Conservation (phyloP, 257 asterid genomes). For the Avicennia marina region DNA sequence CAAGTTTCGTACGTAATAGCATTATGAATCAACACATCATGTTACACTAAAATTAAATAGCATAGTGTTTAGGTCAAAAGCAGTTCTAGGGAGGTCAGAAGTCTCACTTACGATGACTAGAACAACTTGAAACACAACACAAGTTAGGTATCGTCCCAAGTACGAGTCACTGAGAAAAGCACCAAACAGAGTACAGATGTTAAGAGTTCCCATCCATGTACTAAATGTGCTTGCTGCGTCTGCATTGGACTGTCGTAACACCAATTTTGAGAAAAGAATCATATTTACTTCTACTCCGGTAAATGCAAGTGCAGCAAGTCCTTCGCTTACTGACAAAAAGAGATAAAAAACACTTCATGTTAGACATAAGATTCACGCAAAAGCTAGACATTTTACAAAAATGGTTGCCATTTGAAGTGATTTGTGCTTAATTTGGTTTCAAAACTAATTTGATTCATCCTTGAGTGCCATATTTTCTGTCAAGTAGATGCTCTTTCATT, state of each 20-base stretch:
- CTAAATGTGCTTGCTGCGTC: slow-evolving; percentile 71
- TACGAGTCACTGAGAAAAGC: slow-evolving; percentile 84
- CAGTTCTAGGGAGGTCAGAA: background rate
- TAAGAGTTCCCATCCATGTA: slow-evolving; percentile 82
- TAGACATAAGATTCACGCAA: background rate
- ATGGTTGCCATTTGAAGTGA: background rate
- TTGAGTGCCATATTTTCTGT: background rate
- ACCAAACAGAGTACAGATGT: slow-evolving; percentile 66
- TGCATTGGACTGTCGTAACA: slow-evolving; percentile 64
- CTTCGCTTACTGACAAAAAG: slow-evolving; percentile 55
- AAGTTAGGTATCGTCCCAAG: slow-evolving; percentile 73
- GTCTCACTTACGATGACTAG: slow-evolving; percentile 53
- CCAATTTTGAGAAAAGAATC: slow-evolving; percentile 73
- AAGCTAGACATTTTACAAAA: background rate
- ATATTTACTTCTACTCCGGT: slow-evolving; percentile 84
- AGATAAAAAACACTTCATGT: slow-evolving; percentile 1
- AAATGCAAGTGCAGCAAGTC: slow-evolving; percentile 72
- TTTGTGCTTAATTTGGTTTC: too few relatives aligned
- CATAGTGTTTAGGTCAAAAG: too few relatives aligned
- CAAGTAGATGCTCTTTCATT: background rate
- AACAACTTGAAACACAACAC: slow-evolving; percentile 61
- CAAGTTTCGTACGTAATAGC: too few relatives aligned
- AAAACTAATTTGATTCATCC: too few relatives aligned
- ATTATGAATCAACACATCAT: too few relatives aligned
- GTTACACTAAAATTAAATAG: too few relatives aligned